Percentiles rank a stretch among this genome's conserved stretches.
Conservation (phyloP, 129 eudicot species). For the Flaveria brownii region DNA sequence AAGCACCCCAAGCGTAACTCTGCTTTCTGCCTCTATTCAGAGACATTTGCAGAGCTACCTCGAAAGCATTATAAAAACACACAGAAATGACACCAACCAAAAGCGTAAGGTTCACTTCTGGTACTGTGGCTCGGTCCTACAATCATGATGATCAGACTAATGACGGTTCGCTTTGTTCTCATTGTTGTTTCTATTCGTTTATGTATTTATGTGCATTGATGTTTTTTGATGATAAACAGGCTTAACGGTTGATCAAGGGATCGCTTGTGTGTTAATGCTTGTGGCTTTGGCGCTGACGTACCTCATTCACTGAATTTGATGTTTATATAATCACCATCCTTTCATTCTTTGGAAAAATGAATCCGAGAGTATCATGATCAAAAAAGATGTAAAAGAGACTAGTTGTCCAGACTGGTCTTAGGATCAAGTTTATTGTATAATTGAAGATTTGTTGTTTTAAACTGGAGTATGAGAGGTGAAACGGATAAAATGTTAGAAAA, state of each 20-base stretch:
- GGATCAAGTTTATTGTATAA: constrained; percentile 13
- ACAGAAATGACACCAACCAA: constrained; percentile 30
- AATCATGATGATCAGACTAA: constrained; percentile 22
- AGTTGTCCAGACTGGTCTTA: not conserved
- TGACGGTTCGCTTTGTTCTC: constrained; percentile 23
- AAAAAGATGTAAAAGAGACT: not conserved
- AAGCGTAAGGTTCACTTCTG: constrained; percentile 28
- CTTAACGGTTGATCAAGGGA: constrained; percentile 72
- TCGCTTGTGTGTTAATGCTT: constrained; percentile 69
- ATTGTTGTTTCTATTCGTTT: not conserved
- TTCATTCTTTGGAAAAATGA: not conserved
- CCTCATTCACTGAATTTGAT: constrained; percentile 52
- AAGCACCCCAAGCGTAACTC: constrained; percentile 30
- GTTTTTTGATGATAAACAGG: constrained; percentile 41
- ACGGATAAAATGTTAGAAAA: constrained; percentile 4
- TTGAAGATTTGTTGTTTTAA: not conserved
- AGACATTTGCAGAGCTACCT: constrained; percentile 40
- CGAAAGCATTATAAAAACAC: not conserved
- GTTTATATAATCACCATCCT: constrained; percentile 18
- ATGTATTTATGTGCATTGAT: not conserved
- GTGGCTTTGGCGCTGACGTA: constrained; percentile 72
- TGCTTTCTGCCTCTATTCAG: constrained; percentile 34
- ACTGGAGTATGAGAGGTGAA: constrained; percentile 13
- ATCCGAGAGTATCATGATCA: constrained; percentile 2
- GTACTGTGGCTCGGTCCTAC: not conserved